Conservation (phyloP, 2,329 filamentous ascomycete species). For the Colletotrichum cuscutae region DNA sequence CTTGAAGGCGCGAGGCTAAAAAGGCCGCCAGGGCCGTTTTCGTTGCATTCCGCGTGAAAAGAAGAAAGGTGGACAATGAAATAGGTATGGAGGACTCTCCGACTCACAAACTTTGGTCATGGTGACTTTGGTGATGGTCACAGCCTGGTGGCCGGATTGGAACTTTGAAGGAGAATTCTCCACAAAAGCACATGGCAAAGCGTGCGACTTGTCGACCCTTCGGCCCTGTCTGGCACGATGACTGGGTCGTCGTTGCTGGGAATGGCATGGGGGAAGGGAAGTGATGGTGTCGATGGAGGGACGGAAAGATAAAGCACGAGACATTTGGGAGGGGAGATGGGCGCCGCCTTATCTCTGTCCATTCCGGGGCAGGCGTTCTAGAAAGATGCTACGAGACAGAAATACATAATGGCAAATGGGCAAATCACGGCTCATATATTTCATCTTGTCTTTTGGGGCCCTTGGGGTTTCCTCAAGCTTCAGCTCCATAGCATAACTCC, state of each 20-base stretch:
- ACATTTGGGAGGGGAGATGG: slow-evolving; percentile 13
- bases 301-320: slow-evolving; percentile 35
- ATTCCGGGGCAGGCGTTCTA: slow-evolving; percentile 19
- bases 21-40: slow-evolving; percentile 5
- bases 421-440: slow-evolving; percentile 40
- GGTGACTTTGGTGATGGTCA: background rate
- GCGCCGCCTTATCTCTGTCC: slow-evolving; percentile 45
- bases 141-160: background rate
- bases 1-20: slow-evolving; percentile 6
- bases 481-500: background rate
- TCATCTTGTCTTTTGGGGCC: slow-evolving; percentile 11
- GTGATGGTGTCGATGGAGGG: background rate
- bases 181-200: slow-evolving; percentile 29
- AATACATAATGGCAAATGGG: slow-evolving; percentile 51
- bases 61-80: background rate
- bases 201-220: background rate
- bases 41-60: slow-evolving; percentile 4
- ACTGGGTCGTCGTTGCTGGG: background rate
- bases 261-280: slow-evolving; percentile 16
- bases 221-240: background rate
- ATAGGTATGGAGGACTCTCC: no score
- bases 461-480: background rate
- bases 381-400: slow-evolving; percentile 44
- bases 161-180: background rate
- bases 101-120: background rate